Base-by-base conservation (phyloP, 2,329 filamentous ascomycete genomes). In the Fusarium sacchari region DNA sequence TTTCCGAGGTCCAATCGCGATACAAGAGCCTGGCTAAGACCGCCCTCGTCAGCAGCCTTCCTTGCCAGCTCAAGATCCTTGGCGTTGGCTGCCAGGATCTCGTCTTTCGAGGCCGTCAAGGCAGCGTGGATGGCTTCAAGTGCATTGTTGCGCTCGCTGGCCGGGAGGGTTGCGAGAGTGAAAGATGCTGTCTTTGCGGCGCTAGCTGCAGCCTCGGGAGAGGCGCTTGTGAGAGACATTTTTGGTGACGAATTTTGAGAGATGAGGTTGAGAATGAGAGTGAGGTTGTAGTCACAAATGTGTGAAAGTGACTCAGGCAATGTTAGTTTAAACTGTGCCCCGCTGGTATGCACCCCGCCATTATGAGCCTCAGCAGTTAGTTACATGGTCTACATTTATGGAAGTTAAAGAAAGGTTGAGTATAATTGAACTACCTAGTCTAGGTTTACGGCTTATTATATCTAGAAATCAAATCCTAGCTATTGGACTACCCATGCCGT, bases 141-240 rank as follows among this genome's bases (percentile, higher is more conserved):
- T 53, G 96, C 96, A 65, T 92, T 89, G 84, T 98, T 97, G 79
- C 96, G 92, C 30, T 92, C 92, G 44, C 88, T 84, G 43, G 90
- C 89, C 7, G 94, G 89, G 55, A 98, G 90, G 4, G 94, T 93
- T 55, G 95, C 94, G 49, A 99, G 90, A 59, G 90, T 89, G 80
- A 94, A 93, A 37, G 96, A 97, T 22, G 96, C 94, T 52, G 89
- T 84, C 79, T 95, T 95, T 70, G 96, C 96, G 53, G 92, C 89
- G 78, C 87, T 88, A 42, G 96, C 96, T 59, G 93, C 93, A 74
- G 95, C 91, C 62, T 89, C 86, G 53, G 96, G 93, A 37, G 92
- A 92, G 60, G 93, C 94, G 82, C 94, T 95, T 55, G 95, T 97
- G 67, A 98, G 88, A 75, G 96, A 97, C 96, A 98, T 97, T 43